phyloP scores from a whole-genome alignment of 805 yeast species.

The Starmera amethionina region DNA sequence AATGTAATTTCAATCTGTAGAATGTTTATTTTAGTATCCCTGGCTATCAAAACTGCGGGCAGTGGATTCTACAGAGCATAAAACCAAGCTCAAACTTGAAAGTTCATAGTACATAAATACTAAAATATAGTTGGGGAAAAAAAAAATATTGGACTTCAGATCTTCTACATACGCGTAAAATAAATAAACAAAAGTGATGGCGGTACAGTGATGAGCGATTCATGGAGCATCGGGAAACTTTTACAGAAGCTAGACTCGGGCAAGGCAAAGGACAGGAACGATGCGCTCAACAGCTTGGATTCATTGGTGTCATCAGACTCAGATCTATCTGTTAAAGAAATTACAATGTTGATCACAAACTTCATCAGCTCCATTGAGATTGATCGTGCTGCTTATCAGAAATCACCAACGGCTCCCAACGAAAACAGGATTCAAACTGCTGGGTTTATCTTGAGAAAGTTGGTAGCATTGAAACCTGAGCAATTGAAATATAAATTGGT shows the following conservation, averaged over 20 bases:
- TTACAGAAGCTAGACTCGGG: conserved; percentile 29
- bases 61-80: too few relatives aligned
- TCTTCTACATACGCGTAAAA: too few relatives aligned
- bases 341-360: conserved; percentile 17
- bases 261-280: conserved; percentile 45
- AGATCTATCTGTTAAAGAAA: conserved; percentile 15
- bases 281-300: conserved; percentile 33
- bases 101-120: too few relatives aligned
- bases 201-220: too few relatives aligned
- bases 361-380: conserved; percentile 21
- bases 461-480: conserved; percentile 6
- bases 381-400: conserved; percentile 25
- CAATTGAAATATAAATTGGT: conserved; percentile 10
- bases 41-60: too few relatives aligned
- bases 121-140: too few relatives aligned
- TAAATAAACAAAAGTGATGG: too few relatives aligned
- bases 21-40: too few relatives aligned
- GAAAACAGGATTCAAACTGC: conserved; percentile 23
- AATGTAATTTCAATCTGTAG: too few relatives aligned
- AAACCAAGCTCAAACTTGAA: too few relatives aligned
- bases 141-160: too few relatives aligned
- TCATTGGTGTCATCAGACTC: conserved; percentile 14
- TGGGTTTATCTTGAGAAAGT: conserved; percentile 21
- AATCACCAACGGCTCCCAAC: conserved; percentile 18
- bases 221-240: neutral